These are phyloP conservation scores for Geoglossum cookeanum DNA, from an alignment of 2,329 filamentous ascomycete genomes.

Conservation along the genomic window DNA sequence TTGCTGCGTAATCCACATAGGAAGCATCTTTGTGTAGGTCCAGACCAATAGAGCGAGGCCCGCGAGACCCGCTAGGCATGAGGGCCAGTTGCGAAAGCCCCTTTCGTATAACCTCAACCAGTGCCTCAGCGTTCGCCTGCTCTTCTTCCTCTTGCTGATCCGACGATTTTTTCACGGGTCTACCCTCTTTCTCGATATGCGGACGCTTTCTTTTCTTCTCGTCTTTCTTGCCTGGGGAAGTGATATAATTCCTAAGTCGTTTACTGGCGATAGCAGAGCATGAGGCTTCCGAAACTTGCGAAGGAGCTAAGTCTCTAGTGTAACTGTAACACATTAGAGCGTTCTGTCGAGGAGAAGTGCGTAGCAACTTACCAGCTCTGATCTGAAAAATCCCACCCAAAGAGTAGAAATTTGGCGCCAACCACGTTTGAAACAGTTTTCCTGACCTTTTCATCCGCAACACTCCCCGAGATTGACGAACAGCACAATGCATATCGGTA, in stretches of 20 bases:
- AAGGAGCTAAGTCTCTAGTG: background rate
- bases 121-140: background rate
- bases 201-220: background rate
- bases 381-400: background rate
- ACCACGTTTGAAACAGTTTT: background rate
- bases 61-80: background rate
- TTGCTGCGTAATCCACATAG: background rate
- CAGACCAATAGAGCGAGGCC: background rate
- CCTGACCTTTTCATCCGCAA: background rate
- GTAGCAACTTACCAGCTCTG: background rate
- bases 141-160: background rate
- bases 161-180: background rate
- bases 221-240: background rate
- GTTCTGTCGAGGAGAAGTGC: background rate
- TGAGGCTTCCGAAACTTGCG: background rate
- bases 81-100: background rate
- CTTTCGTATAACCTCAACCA: background rate
- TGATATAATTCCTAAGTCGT: background rate
- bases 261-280: background rate
- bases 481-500: background rate
- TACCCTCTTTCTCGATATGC: background rate
- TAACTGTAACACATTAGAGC: background rate
- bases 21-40: background rate
- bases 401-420: background rate
- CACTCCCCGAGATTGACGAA: background rate